Percentiles rank a stretch among this genome's conserved stretches.
phyloP scores from a whole-genome alignment of 2,329 filamentous ascomycete genomes.

The Exophiala viscosa region DNA sequence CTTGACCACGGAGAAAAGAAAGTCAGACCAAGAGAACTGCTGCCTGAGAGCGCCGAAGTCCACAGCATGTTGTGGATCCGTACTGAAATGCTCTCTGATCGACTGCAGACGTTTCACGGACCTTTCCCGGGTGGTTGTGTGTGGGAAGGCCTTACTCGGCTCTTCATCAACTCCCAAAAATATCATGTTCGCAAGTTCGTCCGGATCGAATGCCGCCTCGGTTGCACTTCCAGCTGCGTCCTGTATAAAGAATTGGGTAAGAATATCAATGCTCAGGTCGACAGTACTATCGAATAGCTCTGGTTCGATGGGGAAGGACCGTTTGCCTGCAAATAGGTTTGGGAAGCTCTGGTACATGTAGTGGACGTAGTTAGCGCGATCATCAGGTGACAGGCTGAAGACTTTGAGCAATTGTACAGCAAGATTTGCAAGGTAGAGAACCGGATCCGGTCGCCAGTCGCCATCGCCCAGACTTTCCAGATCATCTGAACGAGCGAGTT shows the following conservation, averaged over 20 bases:
- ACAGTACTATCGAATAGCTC: conserved; percentile 39
- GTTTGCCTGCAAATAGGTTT: conserved; percentile 4
- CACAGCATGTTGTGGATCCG: conserved; percentile 35
- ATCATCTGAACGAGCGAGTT: conserved; percentile 27
- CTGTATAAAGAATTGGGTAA: conserved; percentile 54
- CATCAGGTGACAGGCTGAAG: neutral
- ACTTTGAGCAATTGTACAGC: conserved; percentile 39
- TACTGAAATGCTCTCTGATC: conserved; percentile 29
- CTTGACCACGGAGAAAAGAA: conserved; percentile 42
- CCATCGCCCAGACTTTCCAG: conserved; percentile 18
- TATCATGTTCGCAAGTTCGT: conserved; percentile 37
- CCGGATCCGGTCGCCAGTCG: conserved; percentile 35
- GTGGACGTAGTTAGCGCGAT: conserved; percentile 4
- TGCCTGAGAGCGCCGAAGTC: conserved; percentile 44
- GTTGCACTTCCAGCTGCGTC: conserved; percentile 36
- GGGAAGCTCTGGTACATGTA: conserved; percentile 22
- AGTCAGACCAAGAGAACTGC: conserved; percentile 49
- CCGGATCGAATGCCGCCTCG: conserved; percentile 37
- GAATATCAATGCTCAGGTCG: conserved; percentile 50
- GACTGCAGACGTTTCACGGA: neutral
- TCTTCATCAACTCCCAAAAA: conserved; percentile 44
- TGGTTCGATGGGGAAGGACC: conserved; percentile 34
- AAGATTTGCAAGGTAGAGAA: conserved; percentile 46
- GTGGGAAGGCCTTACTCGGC: neutral
- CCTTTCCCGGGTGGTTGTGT: neutral